phyloP scores from a whole-genome alignment of 2,329 filamentous ascomycete species.

The Torrubiellomyces zombiae region DNA sequence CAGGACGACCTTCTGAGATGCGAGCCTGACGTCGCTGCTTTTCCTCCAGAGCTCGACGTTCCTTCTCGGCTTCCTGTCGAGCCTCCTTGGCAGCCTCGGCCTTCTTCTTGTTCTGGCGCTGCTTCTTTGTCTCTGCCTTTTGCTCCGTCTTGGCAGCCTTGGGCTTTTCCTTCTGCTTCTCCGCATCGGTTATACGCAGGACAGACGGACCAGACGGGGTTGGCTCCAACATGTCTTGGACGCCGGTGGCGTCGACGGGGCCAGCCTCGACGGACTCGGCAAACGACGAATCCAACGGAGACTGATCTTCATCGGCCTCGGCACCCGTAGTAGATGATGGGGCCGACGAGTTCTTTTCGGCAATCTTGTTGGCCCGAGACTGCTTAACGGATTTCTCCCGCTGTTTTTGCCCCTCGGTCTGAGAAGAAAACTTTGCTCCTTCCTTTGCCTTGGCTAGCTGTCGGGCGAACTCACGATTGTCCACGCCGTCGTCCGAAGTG shows the following conservation, averaged over 20 bases:
- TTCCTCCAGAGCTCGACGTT: conserved; percentile 61
- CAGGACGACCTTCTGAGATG: conserved; percentile 64
- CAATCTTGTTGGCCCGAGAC: conserved; percentile 38
- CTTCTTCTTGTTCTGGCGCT: conserved; percentile 84
- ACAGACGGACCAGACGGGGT: conserved; percentile 51
- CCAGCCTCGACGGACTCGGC: conserved; percentile 45
- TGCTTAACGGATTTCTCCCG: conserved; percentile 56
- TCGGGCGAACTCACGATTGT: conserved; percentile 61
- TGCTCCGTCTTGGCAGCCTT: conserved; percentile 47
- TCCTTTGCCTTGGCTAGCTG: conserved; percentile 56
- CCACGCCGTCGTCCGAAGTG: conserved; percentile 41
- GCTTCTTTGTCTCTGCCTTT: conserved; percentile 76
- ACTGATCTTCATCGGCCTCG: conserved; percentile 70
- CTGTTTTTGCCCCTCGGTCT: conserved; percentile 42
- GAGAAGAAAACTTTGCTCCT: conserved; percentile 42
- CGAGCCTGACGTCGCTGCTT: conserved; percentile 70
- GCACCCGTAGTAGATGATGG: conserved; percentile 55
- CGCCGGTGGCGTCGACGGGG: conserved; percentile 45
- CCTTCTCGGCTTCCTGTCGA: conserved; percentile 61
- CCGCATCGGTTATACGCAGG: conserved; percentile 56
- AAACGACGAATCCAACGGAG: no score
- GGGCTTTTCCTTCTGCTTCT: conserved; percentile 43
- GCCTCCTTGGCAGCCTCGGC: conserved; percentile 60
- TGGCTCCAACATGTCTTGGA: conserved; percentile 85
- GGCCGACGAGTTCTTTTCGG: conserved; percentile 31